Percentiles rank a stretch among this genome's conserved stretches.
Conservation (phyloP, 345 rosid genomes). For the Lepidium sativum region DNA sequence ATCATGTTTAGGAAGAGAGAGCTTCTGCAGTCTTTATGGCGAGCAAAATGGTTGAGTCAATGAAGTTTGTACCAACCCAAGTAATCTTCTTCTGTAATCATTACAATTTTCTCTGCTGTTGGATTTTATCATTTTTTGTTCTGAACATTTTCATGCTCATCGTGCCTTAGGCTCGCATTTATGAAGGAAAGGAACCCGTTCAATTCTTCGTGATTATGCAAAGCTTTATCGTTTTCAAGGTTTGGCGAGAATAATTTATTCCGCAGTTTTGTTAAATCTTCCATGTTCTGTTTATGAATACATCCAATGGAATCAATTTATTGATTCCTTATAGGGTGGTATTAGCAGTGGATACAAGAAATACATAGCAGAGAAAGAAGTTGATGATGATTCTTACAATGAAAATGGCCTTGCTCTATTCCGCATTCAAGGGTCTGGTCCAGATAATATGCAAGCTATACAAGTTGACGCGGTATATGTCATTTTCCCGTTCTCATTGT, state of each 20-base stretch:
- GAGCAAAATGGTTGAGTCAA: constrained; percentile 78
- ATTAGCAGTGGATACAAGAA: constrained; percentile 80
- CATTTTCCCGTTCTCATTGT: background rate
- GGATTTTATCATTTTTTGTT: background rate
- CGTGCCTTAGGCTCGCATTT: constrained; percentile 62
- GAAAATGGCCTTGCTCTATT: constrained; percentile 81
- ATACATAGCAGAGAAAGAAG: constrained; percentile 58
- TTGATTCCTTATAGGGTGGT: constrained; percentile 53
- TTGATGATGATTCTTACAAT: constrained; percentile 65
- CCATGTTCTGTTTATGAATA: background rate
- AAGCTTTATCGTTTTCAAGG: constrained; percentile 87
- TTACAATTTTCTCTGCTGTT: background rate
- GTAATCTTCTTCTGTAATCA: constrained; percentile 34
- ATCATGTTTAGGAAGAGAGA: constrained; percentile 63
- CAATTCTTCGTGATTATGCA: constrained; percentile 88
- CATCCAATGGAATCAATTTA: background rate
- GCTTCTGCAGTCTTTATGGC: constrained; percentile 71
- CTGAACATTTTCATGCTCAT: constrained; percentile 16
- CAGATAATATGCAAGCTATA: constrained; percentile 96
- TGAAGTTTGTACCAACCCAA: constrained; percentile 78
- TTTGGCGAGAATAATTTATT: constrained; percentile 26
- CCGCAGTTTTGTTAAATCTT: background rate
- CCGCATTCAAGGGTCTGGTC: constrained; percentile 95
- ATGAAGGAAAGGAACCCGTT: constrained; percentile 88
- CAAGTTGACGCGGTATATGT: constrained; percentile 86